These are phyloP conservation scores for Claviceps pazoutovae DNA, from an alignment of 2,329 filamentous ascomycete genomes.

Conservation along the genomic window DNA sequence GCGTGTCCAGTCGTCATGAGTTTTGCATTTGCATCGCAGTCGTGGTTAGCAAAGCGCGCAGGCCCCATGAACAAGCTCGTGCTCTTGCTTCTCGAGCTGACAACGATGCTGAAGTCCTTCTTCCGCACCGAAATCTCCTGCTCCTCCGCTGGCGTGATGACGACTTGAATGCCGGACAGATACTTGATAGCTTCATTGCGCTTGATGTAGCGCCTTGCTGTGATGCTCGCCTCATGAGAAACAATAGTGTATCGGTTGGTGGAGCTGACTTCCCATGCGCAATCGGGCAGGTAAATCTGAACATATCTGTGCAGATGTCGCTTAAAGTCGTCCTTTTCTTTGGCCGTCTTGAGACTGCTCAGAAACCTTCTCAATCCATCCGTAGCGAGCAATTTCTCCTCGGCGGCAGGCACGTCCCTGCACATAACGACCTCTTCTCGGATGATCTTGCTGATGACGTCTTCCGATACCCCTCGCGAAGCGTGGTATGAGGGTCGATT, in stretches of 20 bases:
- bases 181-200: slow-evolving; percentile 83
- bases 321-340: slow-evolving; percentile 76
- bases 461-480: slow-evolving; percentile 61
- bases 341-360: slow-evolving; percentile 52
- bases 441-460: slow-evolving; percentile 46
- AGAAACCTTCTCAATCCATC: slow-evolving; percentile 61
- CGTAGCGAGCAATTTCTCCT: slow-evolving; percentile 57
- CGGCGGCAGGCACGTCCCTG: slow-evolving; percentile 57
- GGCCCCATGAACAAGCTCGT: slow-evolving; percentile 89
- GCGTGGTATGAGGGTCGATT: slow-evolving; percentile 78
- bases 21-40: slow-evolving; percentile 83
- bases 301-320: slow-evolving; percentile 81
- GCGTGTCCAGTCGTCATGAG: slow-evolving; percentile 72
- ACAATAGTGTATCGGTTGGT: slow-evolving; percentile 93
- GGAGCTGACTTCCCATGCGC: slow-evolving; percentile 78
- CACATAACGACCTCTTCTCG: slow-evolving; percentile 56
- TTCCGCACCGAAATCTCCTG: slow-evolving; percentile 63
- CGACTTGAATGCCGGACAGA: slow-evolving; percentile 77
- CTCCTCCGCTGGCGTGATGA: slow-evolving; percentile 86
- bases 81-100: slow-evolving; percentile 81
- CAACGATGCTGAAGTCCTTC: slow-evolving; percentile 93
- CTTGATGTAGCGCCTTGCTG: slow-evolving; percentile 64
- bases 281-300: slow-evolving; percentile 84
- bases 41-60: slow-evolving; percentile 92
- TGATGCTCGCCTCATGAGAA: slow-evolving; percentile 76